Evolutionary conservation across 805 yeast genomes (phyloP).

Genomic region (Candida nanaspora): DNA sequence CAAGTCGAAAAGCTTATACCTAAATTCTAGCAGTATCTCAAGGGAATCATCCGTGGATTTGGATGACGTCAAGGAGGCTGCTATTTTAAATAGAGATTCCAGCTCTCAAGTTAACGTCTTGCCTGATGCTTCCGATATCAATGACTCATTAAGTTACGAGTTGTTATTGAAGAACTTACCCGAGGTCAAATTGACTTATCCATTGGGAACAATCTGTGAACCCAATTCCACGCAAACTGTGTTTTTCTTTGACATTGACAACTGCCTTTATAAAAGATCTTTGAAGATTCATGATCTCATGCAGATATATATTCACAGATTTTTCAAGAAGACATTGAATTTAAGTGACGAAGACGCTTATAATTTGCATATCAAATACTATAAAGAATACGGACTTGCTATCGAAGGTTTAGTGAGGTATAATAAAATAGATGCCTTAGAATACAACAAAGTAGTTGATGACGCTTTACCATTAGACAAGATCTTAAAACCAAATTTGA

Average conservation of each 20-base stretch:
- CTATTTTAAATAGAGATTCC: conserved; percentile 10
- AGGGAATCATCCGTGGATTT: conserved; percentile 3
- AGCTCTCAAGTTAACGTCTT: conserved; percentile 6
- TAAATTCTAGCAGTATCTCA: not conserved
- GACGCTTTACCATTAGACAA: conserved; percentile 83
- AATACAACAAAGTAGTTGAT: conserved; percentile 83
- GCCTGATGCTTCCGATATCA: not conserved
- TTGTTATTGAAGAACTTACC: conserved; percentile 17
- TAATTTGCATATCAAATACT: conserved; percentile 63
- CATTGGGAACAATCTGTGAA: conserved; percentile 21
- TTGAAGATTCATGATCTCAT: conserved; percentile 76
- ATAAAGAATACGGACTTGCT: conserved; percentile 84
- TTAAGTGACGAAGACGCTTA: conserved; percentile 70
- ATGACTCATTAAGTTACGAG: conserved; percentile 4
- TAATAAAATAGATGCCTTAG: conserved; percentile 76
- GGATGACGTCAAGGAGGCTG: conserved; percentile 12
- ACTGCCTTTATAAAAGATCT: conserved; percentile 75
- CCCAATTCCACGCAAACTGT: conserved; percentile 18
- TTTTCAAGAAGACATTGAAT: conserved; percentile 58
- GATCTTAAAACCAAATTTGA: conserved; percentile 58
- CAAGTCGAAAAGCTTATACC: too few relatives aligned
- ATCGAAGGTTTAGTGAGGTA: conserved; percentile 76
- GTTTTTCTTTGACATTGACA: conserved; percentile 90
- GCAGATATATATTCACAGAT: conserved; percentile 79
- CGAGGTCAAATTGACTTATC: conserved; percentile 18